phyloP scores from a whole-genome alignment of 2,329 filamentous ascomycete genomes.

The Cercospora sesami region DNA sequence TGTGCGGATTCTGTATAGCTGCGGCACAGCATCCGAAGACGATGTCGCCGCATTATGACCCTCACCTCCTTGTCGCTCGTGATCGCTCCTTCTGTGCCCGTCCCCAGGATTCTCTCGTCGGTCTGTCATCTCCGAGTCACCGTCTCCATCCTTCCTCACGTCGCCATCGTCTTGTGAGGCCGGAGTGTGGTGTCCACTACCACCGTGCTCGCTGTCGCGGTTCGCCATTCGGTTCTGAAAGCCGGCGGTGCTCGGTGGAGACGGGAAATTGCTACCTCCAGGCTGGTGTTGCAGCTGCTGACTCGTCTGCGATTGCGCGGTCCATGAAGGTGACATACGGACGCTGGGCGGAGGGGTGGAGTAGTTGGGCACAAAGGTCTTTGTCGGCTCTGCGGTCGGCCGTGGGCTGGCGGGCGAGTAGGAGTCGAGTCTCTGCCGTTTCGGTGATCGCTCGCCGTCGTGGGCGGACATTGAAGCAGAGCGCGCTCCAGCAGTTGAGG shows the following conservation, averaged over 20 bases:
- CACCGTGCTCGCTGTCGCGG: slow-evolving; percentile 30
- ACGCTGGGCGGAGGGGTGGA: slow-evolving; percentile 50
- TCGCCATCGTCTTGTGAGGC: slow-evolving; percentile 30
- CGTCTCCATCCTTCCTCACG: slow-evolving; percentile 42
- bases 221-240: slow-evolving; percentile 33
- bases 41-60: slow-evolving; percentile 6
- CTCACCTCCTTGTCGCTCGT: slow-evolving; percentile 45
- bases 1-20: slow-evolving; percentile 34
- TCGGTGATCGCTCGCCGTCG: slow-evolving; percentile 38
- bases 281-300: slow-evolving; percentile 23
- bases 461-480: slow-evolving; percentile 32
- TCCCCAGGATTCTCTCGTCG: slow-evolving; percentile 25
- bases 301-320: slow-evolving; percentile 32
- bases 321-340: slow-evolving; percentile 49
- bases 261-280: slow-evolving; percentile 37
- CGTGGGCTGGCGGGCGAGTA: slow-evolving; percentile 45
- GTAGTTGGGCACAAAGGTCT: slow-evolving; percentile 42
- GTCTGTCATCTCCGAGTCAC: slow-evolving; percentile 47
- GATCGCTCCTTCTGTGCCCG: slow-evolving; percentile 47
- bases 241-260: slow-evolving; percentile 46
- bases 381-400: slow-evolving; percentile 46
- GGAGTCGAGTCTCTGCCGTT: slow-evolving; percentile 41
- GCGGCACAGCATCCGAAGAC: slow-evolving; percentile 12
- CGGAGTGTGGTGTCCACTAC: slow-evolving; percentile 33
- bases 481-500: neutral